Conservation (phyloP, 1,284 basidiomycete genomes). For the Limonomyces culmigenus region DNA sequence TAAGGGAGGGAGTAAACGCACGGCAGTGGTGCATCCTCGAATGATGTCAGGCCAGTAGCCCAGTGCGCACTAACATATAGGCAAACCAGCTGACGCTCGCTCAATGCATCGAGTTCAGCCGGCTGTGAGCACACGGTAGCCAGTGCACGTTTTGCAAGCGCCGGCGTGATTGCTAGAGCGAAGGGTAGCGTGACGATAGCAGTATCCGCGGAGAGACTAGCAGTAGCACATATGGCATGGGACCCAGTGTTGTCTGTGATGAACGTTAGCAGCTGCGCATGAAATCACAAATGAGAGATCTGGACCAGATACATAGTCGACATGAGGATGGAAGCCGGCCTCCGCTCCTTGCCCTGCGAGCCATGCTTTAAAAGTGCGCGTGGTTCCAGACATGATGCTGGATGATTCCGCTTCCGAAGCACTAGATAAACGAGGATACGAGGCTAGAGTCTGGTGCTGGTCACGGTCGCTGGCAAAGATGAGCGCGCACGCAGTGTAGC, state of each 20-base stretch:
- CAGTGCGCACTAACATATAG: constrained; percentile 60
- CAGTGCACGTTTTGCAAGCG: constrained; percentile 27
- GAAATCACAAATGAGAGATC: background rate
- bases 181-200: constrained; percentile 64
- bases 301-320: background rate
- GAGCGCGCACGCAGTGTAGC: too few species aligned
- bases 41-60: constrained; percentile 20
- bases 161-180: constrained; percentile 49
- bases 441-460: too few species aligned
- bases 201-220: constrained; percentile 27
- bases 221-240: background rate
- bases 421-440: too few species aligned
- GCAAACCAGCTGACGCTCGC: constrained; percentile 55
- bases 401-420: too few species aligned
- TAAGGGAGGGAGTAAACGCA: background rate
- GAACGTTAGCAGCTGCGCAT: background rate
- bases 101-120: constrained; percentile 24
- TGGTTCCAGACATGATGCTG: too few species aligned
- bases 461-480: too few species aligned
- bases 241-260: background rate
- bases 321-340: background rate
- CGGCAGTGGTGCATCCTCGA: background rate
- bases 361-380: constrained; percentile 16
- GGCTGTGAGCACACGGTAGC: constrained; percentile 5
- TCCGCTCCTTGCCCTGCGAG: background rate